Evolutionary conservation across 352 stramenopile species (phyloP), one percentile per base, ranked within the genome.

Genomic region (Phytophthora capsici): DNA sequence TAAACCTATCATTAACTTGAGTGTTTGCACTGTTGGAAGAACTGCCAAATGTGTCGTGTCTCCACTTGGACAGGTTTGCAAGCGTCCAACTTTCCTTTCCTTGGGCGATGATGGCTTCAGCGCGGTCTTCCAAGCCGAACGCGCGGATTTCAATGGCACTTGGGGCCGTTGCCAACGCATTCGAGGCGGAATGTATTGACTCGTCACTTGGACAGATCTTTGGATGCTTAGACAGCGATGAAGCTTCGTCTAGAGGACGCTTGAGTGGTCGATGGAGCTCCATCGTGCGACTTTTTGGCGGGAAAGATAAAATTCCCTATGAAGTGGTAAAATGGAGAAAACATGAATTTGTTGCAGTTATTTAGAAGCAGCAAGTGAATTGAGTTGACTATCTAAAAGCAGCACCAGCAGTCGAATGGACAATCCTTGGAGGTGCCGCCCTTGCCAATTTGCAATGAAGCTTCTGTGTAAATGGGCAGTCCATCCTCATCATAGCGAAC

Each of bases 351-450:
- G 38, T 55, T 12, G 37, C 48, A 14, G 43, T 58, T 55, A 52
- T 56, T 19, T 38, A 22, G 17, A 23, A 97, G 75, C 89, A 97
- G 71, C 89, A 97, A 32, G 28, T 32, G 3, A 32, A 8, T 28
- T 28, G 25, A 30, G 26, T 30, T 30, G 37, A n/a, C 25, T 40
- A 16, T 19, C 48, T 69, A 97, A 46, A 96, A 97, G 73, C 89
- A 97, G 71, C 89, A 97, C 86, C 89, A 95, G 73, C 89, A 97
- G 62, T 97, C 89, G 53, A 97, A 97, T 0, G 89, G 89, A 41
- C 89, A 97, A 63, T 97, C 88, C 6, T 78, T 82, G 12, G 89
- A 94, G 66, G 89, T 78, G 22, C 88, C 89, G 25, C 89, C 89
- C 61, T 94, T 81, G 63, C 80, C 80, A 36, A 97, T 95, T 52